Evolutionary conservation across 1,284 basidiomycete genomes (phyloP).

Genomic region (Microbotryum lychnidis-dioicae): DNA sequence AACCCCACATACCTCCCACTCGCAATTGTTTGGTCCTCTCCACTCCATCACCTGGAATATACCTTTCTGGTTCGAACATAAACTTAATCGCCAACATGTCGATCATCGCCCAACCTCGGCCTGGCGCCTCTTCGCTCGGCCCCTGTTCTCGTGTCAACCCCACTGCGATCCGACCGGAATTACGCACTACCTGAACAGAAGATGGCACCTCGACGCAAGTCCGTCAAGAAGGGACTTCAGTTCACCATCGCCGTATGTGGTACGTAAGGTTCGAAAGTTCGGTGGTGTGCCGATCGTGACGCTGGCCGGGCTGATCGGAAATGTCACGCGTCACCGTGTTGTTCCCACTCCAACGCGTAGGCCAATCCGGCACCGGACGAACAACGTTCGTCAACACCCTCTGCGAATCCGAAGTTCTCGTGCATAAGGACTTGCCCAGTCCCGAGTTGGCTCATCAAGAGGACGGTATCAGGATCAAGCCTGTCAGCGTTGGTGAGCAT

Average conservation of each 20-base stretch:
- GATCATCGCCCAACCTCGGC: no score
- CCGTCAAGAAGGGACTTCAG: constrained; percentile 94
- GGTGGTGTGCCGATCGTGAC: background rate
- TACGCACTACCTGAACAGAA: background rate
- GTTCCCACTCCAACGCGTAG: constrained; percentile 42
- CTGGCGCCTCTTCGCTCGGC: no score
- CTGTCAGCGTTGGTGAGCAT: constrained; percentile 74
- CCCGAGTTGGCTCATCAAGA: constrained; percentile 87
- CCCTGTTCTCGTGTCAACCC: no score
- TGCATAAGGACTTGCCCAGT: constrained; percentile 72
- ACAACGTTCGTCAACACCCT: constrained; percentile 97
- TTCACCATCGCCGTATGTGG: constrained; percentile 55
- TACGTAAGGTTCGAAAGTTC: background rate
- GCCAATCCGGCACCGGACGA: constrained; percentile 87
- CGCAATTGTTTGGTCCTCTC: no score
- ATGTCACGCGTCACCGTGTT: background rate
- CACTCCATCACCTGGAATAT: no score
- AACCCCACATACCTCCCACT: no score
- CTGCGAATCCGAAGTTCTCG: constrained; percentile 53
- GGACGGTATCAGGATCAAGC: constrained; percentile 90
- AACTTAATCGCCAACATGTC: no score
- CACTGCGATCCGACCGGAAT: no score
- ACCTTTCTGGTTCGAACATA: no score
- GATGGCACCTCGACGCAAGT: constrained; percentile 48
- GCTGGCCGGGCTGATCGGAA: background rate